Evolutionary conservation across 108 stramenopile species (phyloP), one percentile per base, ranked within the genome.

Genomic region (Fragilaria crotonensis): DNA sequence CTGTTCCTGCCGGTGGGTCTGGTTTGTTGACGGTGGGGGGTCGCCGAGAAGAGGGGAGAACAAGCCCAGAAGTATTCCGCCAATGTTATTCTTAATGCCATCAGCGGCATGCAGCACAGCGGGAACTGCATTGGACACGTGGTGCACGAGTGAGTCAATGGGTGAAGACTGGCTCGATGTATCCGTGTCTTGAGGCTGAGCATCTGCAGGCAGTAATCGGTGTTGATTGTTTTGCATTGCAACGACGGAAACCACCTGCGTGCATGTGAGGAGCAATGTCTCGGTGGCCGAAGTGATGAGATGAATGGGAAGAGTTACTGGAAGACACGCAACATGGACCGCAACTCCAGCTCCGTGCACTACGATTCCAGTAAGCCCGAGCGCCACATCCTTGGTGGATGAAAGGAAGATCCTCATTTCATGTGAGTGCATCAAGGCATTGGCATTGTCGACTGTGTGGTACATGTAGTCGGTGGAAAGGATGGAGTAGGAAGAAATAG

Each of bases 231-330:
- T 41, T 11, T 7, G 36, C 14, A 14, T 11, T 41, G 36, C 36
- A 41, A 41, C 36, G 36, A 41, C 14, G 11, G 36, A 41, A 41
- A 14, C 14, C 7, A 41, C 36, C 7, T 41, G 36, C 14, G 36
- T 41, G 36, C 36, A 41, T 41, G 36, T 41, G 36, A 14, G 14
- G 7, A 41, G 7, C 36, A 41, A 41, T 7, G 14, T 41, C 7
- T 41, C 14, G 36, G 65, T 64, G 18, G 78, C 60, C 0, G 69
- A 33, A 45, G 64, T 33, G 21, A 66, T 60, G 7, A 71, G 62
- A 33, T 74, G 72, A 5, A 73, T 27, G 21, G 78, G 78, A 30
- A 79, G 22, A 5, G 69, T 71, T 9, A 73, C 59, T 5, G 78
- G 78, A 14, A 79, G 54, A 0, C 58, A 62, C 7, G 64, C 78